Evolutionary conservation across 768 basidiomycete genomes (phyloP).

Genomic region (Xanthoconium stramineum): DNA sequence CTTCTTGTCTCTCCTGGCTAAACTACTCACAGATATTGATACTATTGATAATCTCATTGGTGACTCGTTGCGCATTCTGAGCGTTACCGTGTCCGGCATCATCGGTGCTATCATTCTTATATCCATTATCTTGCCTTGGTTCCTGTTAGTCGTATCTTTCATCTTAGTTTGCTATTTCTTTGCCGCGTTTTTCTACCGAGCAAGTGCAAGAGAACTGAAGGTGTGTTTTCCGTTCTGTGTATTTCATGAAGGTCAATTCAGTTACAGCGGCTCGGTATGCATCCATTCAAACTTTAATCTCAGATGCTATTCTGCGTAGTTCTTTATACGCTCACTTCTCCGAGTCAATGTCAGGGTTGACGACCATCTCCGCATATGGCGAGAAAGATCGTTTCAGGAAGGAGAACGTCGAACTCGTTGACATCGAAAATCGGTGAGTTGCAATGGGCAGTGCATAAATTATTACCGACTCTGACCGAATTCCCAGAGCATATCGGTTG

Average conservation of each 20-base stretch:
- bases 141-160: constrained; percentile 68
- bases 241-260: constrained; percentile 2
- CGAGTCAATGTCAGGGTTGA: constrained; percentile 81
- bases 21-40: constrained; percentile 52
- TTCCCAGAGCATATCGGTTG: constrained; percentile 72
- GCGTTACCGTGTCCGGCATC: constrained; percentile 59
- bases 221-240: constrained; percentile 29
- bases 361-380: constrained; percentile 86
- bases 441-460: background rate
- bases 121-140: constrained; percentile 77
- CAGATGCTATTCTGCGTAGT: constrained; percentile 82
- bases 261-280: constrained; percentile 51
- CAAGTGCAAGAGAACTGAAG: constrained; percentile 86
- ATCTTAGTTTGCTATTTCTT: constrained; percentile 62
- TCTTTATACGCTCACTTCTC: constrained; percentile 91
- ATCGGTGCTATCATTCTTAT: constrained; percentile 77
- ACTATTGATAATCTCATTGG: constrained; percentile 75
- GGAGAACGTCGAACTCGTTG: constrained; percentile 73
- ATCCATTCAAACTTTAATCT: background rate
- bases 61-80: constrained; percentile 75
- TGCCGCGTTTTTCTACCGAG: constrained; percentile 78
- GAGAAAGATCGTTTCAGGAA: constrained; percentile 70
- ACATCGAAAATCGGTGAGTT: constrained; percentile 75
- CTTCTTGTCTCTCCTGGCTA: background rate
- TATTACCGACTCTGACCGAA: background rate